Conservation (phyloP, 345 rosid species). For the Pseudoturritis turrita region DNA sequence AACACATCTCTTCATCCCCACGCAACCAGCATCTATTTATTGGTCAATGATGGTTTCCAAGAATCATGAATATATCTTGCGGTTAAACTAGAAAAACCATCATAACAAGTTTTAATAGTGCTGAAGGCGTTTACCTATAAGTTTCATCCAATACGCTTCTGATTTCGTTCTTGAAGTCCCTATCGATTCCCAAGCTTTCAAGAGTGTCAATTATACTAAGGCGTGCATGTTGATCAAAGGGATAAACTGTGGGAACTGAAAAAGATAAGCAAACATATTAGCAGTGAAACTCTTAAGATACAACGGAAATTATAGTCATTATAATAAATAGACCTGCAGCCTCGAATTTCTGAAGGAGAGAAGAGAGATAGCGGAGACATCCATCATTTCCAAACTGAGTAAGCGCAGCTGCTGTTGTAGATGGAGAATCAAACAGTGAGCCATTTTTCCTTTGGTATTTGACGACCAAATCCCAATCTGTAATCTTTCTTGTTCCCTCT, state of each 20-base stretch:
- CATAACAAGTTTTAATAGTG: neutral
- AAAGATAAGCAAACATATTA: conserved; percentile 13
- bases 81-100: neutral
- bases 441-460: conserved; percentile 74
- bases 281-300: neutral
- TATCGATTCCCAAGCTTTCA: conserved; percentile 65
- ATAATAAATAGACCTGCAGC: conserved; percentile 48
- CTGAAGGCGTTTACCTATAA: conserved; percentile 45
- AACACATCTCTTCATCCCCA: conserved; percentile 60
- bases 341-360: conserved; percentile 55
- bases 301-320: neutral
- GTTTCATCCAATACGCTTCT: conserved; percentile 45
- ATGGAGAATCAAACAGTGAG: conserved; percentile 80
- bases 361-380: conserved; percentile 59
- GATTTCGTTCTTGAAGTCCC: conserved; percentile 58
- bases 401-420: conserved; percentile 80
- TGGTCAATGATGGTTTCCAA: conserved; percentile 18
- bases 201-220: conserved; percentile 58
- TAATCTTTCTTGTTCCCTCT: conserved; percentile 57
- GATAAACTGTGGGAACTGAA: conserved; percentile 78
- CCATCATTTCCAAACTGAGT: conserved; percentile 43
- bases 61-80: neutral
- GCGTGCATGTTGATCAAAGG: conserved; percentile 49
- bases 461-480: conserved; percentile 60
- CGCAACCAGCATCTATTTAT: conserved; percentile 65